Conservation (phyloP, 1,284 basidiomycete species). For the Austropuccinia psidii region DNA sequence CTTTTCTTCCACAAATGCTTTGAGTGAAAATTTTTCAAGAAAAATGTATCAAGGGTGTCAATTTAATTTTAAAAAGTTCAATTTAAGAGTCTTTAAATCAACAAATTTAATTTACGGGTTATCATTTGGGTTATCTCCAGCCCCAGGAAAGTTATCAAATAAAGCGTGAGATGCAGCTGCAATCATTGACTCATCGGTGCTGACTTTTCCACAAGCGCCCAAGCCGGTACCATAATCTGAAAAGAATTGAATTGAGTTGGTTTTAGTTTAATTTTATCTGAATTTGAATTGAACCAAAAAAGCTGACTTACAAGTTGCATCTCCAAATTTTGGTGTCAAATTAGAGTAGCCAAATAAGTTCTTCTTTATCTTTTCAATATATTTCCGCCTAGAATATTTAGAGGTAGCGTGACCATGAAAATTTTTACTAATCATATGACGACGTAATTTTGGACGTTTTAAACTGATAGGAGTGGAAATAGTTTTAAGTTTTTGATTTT, state of each 20-base stretch:
- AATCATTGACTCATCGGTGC: conserved; percentile 55
- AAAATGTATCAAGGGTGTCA: not conserved
- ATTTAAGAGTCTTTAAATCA: not conserved
- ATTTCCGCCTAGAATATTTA: too few species aligned
- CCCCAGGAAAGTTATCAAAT: conserved; percentile 56
- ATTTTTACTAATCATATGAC: too few species aligned
- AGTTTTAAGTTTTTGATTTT: too few species aligned
- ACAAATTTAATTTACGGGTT: conserved; percentile 52
- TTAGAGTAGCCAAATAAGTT: too few species aligned
- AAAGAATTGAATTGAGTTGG: not conserved
- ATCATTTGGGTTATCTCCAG: conserved; percentile 55
- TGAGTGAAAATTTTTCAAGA: too few species aligned
- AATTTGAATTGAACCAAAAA: not conserved
- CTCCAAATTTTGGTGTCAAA: conserved; percentile 16
- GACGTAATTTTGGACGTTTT: too few species aligned
- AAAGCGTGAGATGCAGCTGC: conserved; percentile 57
- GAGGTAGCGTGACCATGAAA: too few species aligned
- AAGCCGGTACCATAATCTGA: conserved; percentile 56
- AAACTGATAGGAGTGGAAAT: too few species aligned
- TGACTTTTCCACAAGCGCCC: conserved; percentile 62
- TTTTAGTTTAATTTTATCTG: not conserved
- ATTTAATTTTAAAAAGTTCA: not conserved
- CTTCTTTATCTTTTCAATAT: too few species aligned
- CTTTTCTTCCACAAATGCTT: conserved; percentile 33
- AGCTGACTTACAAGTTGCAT: conserved; percentile 27